Evolutionary conservation across 495 filamentous ascomycete genomes (phyloP), one percentile per base, ranked within the genome.

Genomic region (Acidomyces sp.): DNA sequence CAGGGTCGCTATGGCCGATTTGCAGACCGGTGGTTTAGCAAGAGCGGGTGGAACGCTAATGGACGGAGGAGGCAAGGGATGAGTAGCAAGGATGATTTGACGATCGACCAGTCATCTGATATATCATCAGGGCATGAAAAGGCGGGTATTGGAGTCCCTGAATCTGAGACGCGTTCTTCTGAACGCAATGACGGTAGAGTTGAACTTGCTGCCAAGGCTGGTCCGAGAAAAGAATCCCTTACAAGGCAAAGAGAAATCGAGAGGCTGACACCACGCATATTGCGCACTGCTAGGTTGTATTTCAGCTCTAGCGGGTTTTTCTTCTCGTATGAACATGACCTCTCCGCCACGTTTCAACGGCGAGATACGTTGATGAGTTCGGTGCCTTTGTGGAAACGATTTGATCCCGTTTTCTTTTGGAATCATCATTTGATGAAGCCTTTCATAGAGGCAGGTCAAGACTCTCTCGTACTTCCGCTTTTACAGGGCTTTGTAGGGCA

Each of bases 401-500:
- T 80, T n/a, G 85, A 95, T 60, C 75, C 75, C 15, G 64, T 77
- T 52, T 78, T 80, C 59, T 95, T 93, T 51, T 97, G 88, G 88
- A 97, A 97, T 52, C 67, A 65, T 16, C 64, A 85, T 59, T 63
- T 95, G 9, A 69, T 82, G 25, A 57, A 69, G 31, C 77, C 77
- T 3, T 87, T 97, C 42, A 77, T 83, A 37, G 69, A 80, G 10
- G 66, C 68, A 24, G 77, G 79, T 1, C 61, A 75, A n/a, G 65
- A 72, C 39, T 63, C 62, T 2, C 72, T 90, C 47, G 68, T 84
- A 6, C 55, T 97, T 36, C 90, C 90, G 0, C 51, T 97, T 7
- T 81, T 95, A 62, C 88, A 95, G 64, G 90, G 90, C 4, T 97
- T 95, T 52, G 82, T 97, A 16, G 86, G 87, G 2, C 90, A 97